Base-by-base conservation (phyloP, 768 basidiomycete species). In the Leccinum disarticulatum region DNA sequence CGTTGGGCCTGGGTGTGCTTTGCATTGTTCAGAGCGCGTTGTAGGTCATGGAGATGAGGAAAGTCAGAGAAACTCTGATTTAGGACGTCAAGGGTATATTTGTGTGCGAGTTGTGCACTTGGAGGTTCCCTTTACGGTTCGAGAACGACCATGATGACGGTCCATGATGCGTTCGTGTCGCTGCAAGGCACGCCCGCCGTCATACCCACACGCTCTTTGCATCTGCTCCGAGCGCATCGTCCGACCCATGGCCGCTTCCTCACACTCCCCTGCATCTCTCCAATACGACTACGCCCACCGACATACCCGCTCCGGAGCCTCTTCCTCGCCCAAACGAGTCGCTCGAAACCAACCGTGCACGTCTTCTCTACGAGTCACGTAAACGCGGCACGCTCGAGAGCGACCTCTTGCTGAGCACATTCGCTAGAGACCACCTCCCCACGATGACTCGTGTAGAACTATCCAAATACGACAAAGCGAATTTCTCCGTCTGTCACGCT, bases 331-430 rank as follows among this genome's bases (percentile, higher is more conserved):
- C 80, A 0, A 85, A 88, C 61, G 95, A 98, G 72, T 68, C 80
- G 4, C 70, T 84, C 30, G 81, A 87, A 46, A 86, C 84, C 3
- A 77, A 87, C 57, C 84, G 94, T 35, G 91, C 95, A 55, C 82
- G 97, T 27, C 81, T 99, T 50, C 82, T 95, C 10, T 99, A 98
- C 74, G 95, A 98, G 77, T 88, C 88, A 13, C 82, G 96, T 66
- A 99, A 99, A 73, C 84, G 96, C 22, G 96, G 96, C 10, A 98
- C 91, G 36, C 79, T 98, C 57, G 97, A 99, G 80, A 89, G 86
- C 60, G 97, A 98, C 73, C 80, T 98, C 56, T 76, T 99, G 50
- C 75, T 98, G 64, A 91, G 90, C 77, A 98, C 96, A 2, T 99
- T 97, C 75, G 95, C 95, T n/a, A 81, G 86, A 64, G 92, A 96